Percentiles rank a stretch among this genome's conserved stretches.
These are phyloP conservation scores for Ogataea trehalophila DNA, from an alignment of 805 yeast genomes.

Conservation along the genomic window DNA sequence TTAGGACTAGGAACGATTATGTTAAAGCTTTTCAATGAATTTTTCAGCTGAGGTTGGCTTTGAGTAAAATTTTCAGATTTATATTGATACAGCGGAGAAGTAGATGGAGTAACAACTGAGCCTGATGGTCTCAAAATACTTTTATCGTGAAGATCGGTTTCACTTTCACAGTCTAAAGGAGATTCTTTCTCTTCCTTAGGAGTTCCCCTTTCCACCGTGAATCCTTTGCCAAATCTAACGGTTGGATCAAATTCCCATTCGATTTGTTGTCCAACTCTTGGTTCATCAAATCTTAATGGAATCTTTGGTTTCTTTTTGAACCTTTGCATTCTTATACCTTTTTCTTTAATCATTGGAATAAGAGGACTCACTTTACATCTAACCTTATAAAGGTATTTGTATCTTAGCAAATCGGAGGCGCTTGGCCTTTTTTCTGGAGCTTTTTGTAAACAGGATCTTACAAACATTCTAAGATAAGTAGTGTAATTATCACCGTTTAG, in stretches of 20 bases:
- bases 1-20: background rate
- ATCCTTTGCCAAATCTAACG: slow-evolving; percentile 2
- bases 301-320: slow-evolving; percentile 36
- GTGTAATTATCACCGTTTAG: slow-evolving; percentile 41
- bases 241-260: slow-evolving; percentile 23
- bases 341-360: slow-evolving; percentile 28
- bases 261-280: slow-evolving; percentile 22
- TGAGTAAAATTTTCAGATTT: background rate
- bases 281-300: slow-evolving; percentile 24
- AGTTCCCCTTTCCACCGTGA: background rate
- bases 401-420: slow-evolving; percentile 50
- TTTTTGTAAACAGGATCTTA: slow-evolving; percentile 59
- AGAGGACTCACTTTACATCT: slow-evolving; percentile 26
- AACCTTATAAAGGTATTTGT: slow-evolving; percentile 42
- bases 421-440: slow-evolving; percentile 62
- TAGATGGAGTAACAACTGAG: background rate
- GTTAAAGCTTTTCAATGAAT: background rate
- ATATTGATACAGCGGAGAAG: background rate
- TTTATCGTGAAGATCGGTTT: slow-evolving; percentile 9
- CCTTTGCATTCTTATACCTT: slow-evolving; percentile 32
- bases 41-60: background rate
- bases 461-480: slow-evolving; percentile 48
- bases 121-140: background rate
- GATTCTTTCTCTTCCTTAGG: background rate
- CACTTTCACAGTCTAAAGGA: slow-evolving; percentile 2